Conservation (phyloP, 108 stramenopile species). For the Mayamaea pseudoterrestris region DNA sequence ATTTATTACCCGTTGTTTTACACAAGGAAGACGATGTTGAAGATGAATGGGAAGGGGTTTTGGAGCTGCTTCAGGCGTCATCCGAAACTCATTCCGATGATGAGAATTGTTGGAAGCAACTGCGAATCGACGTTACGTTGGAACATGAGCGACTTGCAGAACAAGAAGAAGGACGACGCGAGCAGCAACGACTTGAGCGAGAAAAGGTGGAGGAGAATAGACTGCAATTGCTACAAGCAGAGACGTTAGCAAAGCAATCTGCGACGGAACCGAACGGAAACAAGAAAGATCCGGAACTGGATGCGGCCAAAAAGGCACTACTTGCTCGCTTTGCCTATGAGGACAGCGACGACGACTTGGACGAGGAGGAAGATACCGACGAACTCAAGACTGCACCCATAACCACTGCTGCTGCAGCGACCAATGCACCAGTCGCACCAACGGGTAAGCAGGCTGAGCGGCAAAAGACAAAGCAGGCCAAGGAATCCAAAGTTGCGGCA, state of each 20-base stretch:
- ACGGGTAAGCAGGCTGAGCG: slow-evolving; percentile 63
- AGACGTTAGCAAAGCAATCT: slow-evolving; percentile 1
- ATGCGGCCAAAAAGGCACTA: slow-evolving; percentile 50
- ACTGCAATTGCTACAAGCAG: slow-evolving; percentile 33
- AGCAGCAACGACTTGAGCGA: slow-evolving; percentile 18
- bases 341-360: slow-evolving; percentile 32
- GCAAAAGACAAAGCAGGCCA: slow-evolving; percentile 52
- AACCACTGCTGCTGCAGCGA: slow-evolving; percentile 17
- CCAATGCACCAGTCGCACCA: slow-evolving; percentile 20
- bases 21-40: slow-evolving; percentile 21
- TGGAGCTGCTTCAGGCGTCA: slow-evolving; percentile 61
- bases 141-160: too few species aligned
- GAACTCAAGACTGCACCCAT: slow-evolving; percentile 32
- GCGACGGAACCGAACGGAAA: slow-evolving; percentile 6
- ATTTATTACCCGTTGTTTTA: slow-evolving; percentile 29
- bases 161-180: slow-evolving; percentile 11
- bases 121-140: slow-evolving; percentile 47
- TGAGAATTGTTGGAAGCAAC: slow-evolving; percentile 35
- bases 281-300: slow-evolving; percentile 18
- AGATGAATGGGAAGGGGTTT: slow-evolving; percentile 39
- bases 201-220: slow-evolving; percentile 30
- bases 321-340: slow-evolving; percentile 75
- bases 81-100: slow-evolving; percentile 47
- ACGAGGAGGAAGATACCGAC: slow-evolving; percentile 17
- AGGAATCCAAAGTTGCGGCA: slow-evolving; percentile 27